Percentiles rank a stretch among this genome's conserved stretches.
These are phyloP conservation scores for Aureobasidium sp. DNA, from an alignment of 2,329 filamentous ascomycete genomes.

Conservation along the genomic window DNA sequence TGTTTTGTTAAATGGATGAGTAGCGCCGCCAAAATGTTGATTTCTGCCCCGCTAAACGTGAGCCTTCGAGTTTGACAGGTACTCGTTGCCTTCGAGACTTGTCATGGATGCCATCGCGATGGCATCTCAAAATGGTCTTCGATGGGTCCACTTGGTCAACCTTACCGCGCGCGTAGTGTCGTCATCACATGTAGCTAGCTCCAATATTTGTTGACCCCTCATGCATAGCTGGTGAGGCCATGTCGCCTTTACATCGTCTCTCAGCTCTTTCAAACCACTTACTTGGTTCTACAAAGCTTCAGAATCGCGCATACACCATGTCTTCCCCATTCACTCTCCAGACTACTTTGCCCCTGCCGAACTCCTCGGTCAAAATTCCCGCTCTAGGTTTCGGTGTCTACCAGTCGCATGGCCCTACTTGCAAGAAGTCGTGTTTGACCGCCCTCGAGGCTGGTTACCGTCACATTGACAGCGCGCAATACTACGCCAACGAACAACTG, in stretches of 20 bases:
- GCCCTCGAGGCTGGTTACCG: slow-evolving; percentile 55
- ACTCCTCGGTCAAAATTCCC: slow-evolving; percentile 51
- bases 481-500: slow-evolving; percentile 62
- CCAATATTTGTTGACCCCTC: slow-evolving; percentile 11
- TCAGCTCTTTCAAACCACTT: slow-evolving; percentile 2
- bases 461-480: slow-evolving; percentile 62
- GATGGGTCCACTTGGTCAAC: background rate
- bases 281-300: background rate
- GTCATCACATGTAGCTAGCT: slow-evolving; percentile 10
- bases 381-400: slow-evolving; percentile 67
- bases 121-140: background rate
- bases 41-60: background rate
- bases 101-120: background rate
- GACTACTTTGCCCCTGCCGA: slow-evolving; percentile 45
- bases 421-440: slow-evolving; percentile 50
- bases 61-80: background rate
- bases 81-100: background rate
- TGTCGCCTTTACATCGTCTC: slow-evolving; percentile 9
- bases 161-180: background rate
- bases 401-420: slow-evolving; percentile 47
- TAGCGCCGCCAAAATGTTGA: background rate
- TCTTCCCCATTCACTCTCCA: slow-evolving; percentile 36
- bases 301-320: slow-evolving; percentile 18
- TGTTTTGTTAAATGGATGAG: background rate
- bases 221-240: background rate